Base-by-base conservation (phyloP, 495 filamentous ascomycete species). In the Wilcoxina mikolae region DNA sequence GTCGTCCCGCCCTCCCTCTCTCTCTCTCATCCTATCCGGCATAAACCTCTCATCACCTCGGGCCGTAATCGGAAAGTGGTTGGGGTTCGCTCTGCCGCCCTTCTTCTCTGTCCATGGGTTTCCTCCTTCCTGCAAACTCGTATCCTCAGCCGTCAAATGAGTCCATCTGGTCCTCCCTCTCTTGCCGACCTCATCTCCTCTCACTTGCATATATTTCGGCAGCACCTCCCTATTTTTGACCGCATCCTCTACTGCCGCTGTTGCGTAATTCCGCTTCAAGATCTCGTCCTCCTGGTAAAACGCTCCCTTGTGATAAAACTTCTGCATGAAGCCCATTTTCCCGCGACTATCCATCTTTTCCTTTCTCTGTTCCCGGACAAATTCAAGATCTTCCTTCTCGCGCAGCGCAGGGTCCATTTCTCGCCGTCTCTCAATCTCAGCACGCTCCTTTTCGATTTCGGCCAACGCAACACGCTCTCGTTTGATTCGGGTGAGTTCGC, bases 271-370 rank as follows among this genome's bases (percentile, higher is more conserved):
- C 85, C 65, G 82, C 75, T 61, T 82, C 78, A 51, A 74, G 70
- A 62, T 89, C 57, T 82, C 79, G 26, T 76, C 73, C 35, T 89
- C 87, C 53, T 81, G 81, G 71, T 84, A 96, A 72, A 95, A 98
- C 23, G 91, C 91, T 47, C 91, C 91, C 73, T 88, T 90, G 73
- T 99, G 91, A 67, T 83, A 87, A 69, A 95, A 96, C 67, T 90
- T 89, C 67, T 94, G 89, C 85, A 96, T 85, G 67, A 79, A 95
- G 0, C 76, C 75, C 73, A 89, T 84, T 73, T 94, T 83, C 38
- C 89, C 91, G 31, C 82, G 80, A 29, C 72, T 71, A 17, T 90
- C 87, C 58, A 85, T 87, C 42, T 74, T 73, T 59, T 96, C 91
- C 59, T 89, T 87, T 55, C 82, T 81, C 69, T 95, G 90, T 60